Conservation (phyloP, 1,139 yeast genomes). For the Saccharomyces uvarum region DNA sequence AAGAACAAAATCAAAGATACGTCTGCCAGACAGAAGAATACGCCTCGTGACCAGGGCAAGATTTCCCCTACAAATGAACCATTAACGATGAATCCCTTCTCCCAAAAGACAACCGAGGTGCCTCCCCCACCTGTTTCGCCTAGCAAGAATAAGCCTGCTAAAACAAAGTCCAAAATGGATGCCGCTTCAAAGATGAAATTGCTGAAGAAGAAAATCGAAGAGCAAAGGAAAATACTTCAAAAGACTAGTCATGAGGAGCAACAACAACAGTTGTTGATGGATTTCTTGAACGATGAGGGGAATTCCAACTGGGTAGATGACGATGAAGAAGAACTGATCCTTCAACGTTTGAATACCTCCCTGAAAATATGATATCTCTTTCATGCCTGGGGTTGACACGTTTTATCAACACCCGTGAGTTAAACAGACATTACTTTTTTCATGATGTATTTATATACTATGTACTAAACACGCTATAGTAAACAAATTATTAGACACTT, state of each 20-base stretch:
- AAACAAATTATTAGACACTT: neutral
- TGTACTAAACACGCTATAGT: neutral
- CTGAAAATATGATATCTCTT: conserved; percentile 7
- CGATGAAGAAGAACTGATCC: conserved; percentile 17
- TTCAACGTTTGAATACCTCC: conserved; percentile 12
- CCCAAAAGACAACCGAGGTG: neutral
- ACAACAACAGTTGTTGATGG: conserved; percentile 24
- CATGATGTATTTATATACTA: neutral
- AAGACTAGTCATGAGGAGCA: conserved; percentile 21
- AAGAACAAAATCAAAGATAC: conserved; percentile 2
- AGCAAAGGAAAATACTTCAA: conserved; percentile 22
- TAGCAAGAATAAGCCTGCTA: neutral
- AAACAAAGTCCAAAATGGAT: conserved; percentile 3
- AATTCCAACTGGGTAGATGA: conserved; percentile 27
- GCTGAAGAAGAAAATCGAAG: conserved; percentile 27
- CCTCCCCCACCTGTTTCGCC: neutral
- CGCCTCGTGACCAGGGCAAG: neutral
- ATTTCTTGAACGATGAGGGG: conserved; percentile 25
- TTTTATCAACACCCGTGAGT: neutral
- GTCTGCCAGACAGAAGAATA: neutral
- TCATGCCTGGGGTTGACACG: neutral
- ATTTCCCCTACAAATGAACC: neutral
- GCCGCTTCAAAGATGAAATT: conserved; percentile 10
- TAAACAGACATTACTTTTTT: neutral
- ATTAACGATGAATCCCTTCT: neutral